phyloP scores from a whole-genome alignment of 345 rosid species.

The Pistacia atlantica region DNA sequence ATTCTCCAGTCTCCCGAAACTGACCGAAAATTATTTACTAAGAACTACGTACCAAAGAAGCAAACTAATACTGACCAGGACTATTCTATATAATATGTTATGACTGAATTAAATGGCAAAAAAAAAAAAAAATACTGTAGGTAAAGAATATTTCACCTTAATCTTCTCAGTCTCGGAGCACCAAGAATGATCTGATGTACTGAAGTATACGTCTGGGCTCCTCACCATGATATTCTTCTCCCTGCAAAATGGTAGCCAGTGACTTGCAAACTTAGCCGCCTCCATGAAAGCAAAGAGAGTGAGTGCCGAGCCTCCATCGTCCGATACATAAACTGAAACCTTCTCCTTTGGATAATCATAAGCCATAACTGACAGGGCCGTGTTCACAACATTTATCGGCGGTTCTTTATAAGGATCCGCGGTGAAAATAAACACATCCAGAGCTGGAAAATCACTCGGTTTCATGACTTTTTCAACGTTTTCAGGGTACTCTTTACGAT shows the following conservation, averaged over 20 bases:
- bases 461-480: constrained; percentile 31
- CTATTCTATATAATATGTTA: too few species aligned
- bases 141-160: constrained; percentile 44
- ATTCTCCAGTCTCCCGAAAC: too few species aligned
- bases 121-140: background rate
- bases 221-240: constrained; percentile 45
- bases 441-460: constrained; percentile 44
- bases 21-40: too few species aligned
- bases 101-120: too few species aligned
- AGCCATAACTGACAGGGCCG: constrained; percentile 76
- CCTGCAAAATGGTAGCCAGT: constrained; percentile 77
- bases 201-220: constrained; percentile 58
- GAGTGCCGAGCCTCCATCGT: constrained; percentile 77
- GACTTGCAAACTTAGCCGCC: constrained; percentile 64
- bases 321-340: constrained; percentile 72
- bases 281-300: constrained; percentile 83
- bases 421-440: constrained; percentile 84
- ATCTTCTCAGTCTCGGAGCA: constrained; percentile 35
- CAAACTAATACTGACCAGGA: too few species aligned
- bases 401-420: constrained; percentile 94
- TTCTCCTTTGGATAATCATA: constrained; percentile 75
- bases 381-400: constrained; percentile 67
- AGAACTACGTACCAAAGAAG: too few species aligned
- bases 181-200: constrained; percentile 22
- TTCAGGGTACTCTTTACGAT: constrained; percentile 50